Evolutionary conservation across 1,139 yeast genomes (phyloP).

Genomic region (Pichia sp.): DNA sequence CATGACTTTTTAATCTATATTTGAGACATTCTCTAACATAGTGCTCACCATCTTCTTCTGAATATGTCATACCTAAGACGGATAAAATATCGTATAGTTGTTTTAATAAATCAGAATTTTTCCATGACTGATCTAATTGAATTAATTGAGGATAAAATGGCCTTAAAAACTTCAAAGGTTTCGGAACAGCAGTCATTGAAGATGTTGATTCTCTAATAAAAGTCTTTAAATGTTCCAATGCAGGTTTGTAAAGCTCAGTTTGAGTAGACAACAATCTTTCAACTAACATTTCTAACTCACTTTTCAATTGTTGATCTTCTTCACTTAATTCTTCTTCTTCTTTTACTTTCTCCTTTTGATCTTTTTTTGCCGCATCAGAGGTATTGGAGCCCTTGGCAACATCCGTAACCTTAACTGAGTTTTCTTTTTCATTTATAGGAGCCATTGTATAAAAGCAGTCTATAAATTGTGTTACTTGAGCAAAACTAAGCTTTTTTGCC

Average conservation of each 20-base stretch:
- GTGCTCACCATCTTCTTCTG: slow-evolving; percentile 55
- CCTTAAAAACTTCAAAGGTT: slow-evolving; percentile 90
- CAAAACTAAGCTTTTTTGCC: neutral
- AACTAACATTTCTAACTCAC: slow-evolving; percentile 80
- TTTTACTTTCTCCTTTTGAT: slow-evolving; percentile 28
- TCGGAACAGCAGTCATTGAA: slow-evolving; percentile 99
- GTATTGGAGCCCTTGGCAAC: neutral
- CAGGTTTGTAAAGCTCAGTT: slow-evolving; percentile 43
- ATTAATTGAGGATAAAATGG: slow-evolving; percentile 73
- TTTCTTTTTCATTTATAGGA: slow-evolving; percentile 20
- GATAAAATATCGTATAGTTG: slow-evolving; percentile 80
- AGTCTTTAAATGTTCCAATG: slow-evolving; percentile 63
- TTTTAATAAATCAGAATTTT: slow-evolving; percentile 31
- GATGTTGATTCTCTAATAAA: slow-evolving; percentile 89
- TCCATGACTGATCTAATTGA: slow-evolving; percentile 58
- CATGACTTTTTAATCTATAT: slow-evolving; percentile 62
- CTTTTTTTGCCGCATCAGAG: slow-evolving; percentile 3
- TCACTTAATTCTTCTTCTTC: slow-evolving; percentile 79
- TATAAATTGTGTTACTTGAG: neutral
- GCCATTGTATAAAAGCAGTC: slow-evolving; percentile 1
- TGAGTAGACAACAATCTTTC: slow-evolving; percentile 60
- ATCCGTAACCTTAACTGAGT: slow-evolving; percentile 1
- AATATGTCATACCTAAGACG: slow-evolving; percentile 91
- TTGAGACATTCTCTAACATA: slow-evolving; percentile 67
- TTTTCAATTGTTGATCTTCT: slow-evolving; percentile 86